Evolutionary conservation across 2,329 filamentous ascomycete genomes (phyloP), one percentile per base, ranked within the genome.

Genomic region (Clathrospora elynae): DNA sequence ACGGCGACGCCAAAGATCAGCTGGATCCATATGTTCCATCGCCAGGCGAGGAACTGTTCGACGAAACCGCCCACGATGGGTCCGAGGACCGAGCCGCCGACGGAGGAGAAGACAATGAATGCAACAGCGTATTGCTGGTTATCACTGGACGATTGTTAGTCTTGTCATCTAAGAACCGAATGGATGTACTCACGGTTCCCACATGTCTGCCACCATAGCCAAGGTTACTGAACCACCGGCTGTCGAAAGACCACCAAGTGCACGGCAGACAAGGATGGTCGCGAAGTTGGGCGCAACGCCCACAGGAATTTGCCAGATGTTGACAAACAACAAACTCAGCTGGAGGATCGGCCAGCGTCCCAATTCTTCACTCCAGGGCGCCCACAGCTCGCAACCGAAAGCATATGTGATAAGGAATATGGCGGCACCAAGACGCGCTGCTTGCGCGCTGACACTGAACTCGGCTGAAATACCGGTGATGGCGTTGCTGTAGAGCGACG

Each of bases 331-430:
- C 39, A 93, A 72, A 24, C 83, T 87, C 16, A 79, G 71, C 75
- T 92, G 88, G 14, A 92, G 76, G 41, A 93, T 80, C 2, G 85
- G 85, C 74, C 84, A 87, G 35, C 89, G 82, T 13, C 89, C 89
- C 35, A 92, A 76, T 61, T 93, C 89, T 66, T 95, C 89, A 31
- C 83, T 87, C 87, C 88, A 93, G 0, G 89, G 89, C 0, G 89
- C 89, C 89, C 89, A 93, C 0, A 92, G 78, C 68, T 93, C 89
- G 66, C 89, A 93, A 23, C 89, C 89, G 64, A 93, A 91, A 24
- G 88, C 88, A 66, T 95, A 93, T 2, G 84, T 70, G 35, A 93
- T 78, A 25, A 95, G 72, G 72, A 92, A 93, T 50, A 90, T 81
- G 72, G 87, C 85, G 46, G 87, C 86, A 64, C 88, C 88, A 42